These are phyloP conservation scores for Mucor ambiguus DNA, from an alignment of 371 early-diverging fungal species.

Conservation along the genomic window DNA sequence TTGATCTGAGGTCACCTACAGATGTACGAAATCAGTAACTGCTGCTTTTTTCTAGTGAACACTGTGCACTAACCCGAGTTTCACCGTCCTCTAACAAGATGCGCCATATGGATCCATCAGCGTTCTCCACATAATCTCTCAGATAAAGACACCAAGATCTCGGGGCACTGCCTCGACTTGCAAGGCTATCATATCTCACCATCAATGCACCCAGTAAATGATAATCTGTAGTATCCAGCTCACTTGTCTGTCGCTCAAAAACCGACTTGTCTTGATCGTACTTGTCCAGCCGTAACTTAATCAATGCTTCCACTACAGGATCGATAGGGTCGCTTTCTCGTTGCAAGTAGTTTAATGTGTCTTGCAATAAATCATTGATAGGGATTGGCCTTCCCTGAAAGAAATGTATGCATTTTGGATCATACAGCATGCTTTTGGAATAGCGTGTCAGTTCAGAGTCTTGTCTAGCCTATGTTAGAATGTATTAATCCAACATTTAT, in stretches of 20 bases:
- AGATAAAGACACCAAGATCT: conserved; percentile 42
- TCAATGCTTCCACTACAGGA: conserved; percentile 10
- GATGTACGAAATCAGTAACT: not conserved
- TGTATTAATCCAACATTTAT: not conserved
- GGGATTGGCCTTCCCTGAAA: conserved; percentile 11
- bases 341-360: conserved; percentile 21
- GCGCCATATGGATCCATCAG: conserved; percentile 40
- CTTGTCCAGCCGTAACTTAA: conserved; percentile 24
- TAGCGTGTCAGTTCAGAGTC: conserved; percentile 12
- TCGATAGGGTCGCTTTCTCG: not conserved
- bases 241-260: conserved; percentile 9
- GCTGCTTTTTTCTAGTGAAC: not conserved
- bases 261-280: conserved; percentile 14
- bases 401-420: conserved; percentile 15
- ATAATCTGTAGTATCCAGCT: conserved; percentile 29
- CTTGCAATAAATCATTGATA: conserved; percentile 18
- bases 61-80: conserved; percentile 5
- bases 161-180: conserved; percentile 9
- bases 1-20: conserved; percentile 27
- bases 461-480: conserved; percentile 16
- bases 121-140: conserved; percentile 36
- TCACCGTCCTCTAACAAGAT: conserved; percentile 23
- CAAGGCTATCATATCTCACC: conserved; percentile 30
- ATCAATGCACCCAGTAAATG: conserved; percentile 43
- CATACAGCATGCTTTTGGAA: conserved; percentile 4